Percentiles rank a stretch among this genome's conserved stretches.
phyloP scores from a whole-genome alignment of 768 basidiomycete species.

The Strobilomyces confusus region DNA sequence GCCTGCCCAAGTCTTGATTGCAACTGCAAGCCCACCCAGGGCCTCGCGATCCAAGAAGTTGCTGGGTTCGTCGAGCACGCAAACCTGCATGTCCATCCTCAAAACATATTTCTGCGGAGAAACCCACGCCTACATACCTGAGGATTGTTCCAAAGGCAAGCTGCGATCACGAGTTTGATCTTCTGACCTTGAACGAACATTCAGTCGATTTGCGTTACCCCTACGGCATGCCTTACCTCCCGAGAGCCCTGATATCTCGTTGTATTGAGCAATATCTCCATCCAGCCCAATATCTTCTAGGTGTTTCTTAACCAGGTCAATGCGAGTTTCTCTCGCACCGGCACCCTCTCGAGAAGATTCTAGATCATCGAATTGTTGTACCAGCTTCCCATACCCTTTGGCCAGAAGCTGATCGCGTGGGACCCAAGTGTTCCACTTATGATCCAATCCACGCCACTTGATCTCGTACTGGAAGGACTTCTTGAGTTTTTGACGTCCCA shows the following conservation, averaged over 20 bases:
- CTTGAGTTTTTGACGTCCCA: constrained; percentile 97
- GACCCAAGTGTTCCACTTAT: constrained; percentile 89
- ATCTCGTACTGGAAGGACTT: constrained; percentile 93
- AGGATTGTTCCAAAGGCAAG: constrained; percentile 94
- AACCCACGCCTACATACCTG: constrained; percentile 47
- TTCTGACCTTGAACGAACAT: constrained; percentile 65
- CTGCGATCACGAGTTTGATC: constrained; percentile 93
- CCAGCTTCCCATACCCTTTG: constrained; percentile 85
- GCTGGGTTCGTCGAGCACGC: constrained; percentile 85
- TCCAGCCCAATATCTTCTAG: constrained; percentile 94
- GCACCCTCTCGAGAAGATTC: constrained; percentile 96
- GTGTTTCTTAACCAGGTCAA: constrained; percentile 81
- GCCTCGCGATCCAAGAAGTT: constrained; percentile 98
- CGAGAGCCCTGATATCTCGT: constrained; percentile 90
- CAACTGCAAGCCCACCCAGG: constrained; percentile 89
- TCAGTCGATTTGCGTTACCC: constrained; percentile 12
- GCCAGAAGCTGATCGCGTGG: constrained; percentile 79
- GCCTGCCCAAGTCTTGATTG: constrained; percentile 93
- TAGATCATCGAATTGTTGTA: constrained; percentile 94
- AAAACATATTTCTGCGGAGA: constrained; percentile 1
- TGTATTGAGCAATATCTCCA: constrained; percentile 97
- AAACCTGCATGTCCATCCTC: constrained; percentile 43
- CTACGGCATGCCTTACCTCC: constrained; percentile 55
- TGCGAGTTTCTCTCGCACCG: constrained; percentile 81
- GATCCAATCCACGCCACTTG: constrained; percentile 80